Percentiles rank a stretch among this genome's conserved stretches.
These are phyloP conservation scores for Purpureocillium lavendulum DNA, from an alignment of 2,329 filamentous ascomycete species.

Conservation along the genomic window DNA sequence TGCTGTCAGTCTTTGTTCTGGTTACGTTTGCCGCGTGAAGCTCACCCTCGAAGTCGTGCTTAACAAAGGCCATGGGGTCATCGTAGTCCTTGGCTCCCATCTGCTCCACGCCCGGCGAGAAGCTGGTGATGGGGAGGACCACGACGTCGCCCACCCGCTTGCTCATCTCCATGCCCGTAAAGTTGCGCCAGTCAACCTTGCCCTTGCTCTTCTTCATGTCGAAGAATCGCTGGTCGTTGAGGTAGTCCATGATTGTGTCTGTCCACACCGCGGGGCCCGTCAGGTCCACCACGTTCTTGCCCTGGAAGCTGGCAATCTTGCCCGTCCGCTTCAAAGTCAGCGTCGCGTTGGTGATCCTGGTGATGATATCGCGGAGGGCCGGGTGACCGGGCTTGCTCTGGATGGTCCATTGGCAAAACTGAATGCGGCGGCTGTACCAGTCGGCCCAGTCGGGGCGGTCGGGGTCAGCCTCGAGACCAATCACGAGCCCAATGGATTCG, in stretches of 20 bases:
- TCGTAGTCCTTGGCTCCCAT: constrained; percentile 87
- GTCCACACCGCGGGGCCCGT: constrained; percentile 95
- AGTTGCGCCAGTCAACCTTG: constrained; percentile 78
- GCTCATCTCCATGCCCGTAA: constrained; percentile 74
- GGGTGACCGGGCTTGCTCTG: constrained; percentile 93
- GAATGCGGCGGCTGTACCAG: constrained; percentile 93
- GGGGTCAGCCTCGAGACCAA: constrained; percentile 95
- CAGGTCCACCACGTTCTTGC: constrained; percentile 81
- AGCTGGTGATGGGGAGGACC: constrained; percentile 91
- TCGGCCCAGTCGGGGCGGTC: constrained; percentile 86
- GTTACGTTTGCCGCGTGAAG: background rate
- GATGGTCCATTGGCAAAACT: constrained; percentile 99
- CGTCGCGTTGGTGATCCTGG: constrained; percentile 76
- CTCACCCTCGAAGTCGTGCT: constrained; percentile 91
- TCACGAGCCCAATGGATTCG: constrained; percentile 72
- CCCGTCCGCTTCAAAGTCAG: constrained; percentile 63
- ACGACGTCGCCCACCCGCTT: constrained; percentile 92
- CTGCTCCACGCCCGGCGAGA: constrained; percentile 87
- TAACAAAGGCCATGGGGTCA: constrained; percentile 94
- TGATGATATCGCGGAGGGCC: constrained; percentile 77
- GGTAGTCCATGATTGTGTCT: constrained; percentile 82
- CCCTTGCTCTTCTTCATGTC: constrained; percentile 63
- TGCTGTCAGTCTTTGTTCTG: too few species aligned
- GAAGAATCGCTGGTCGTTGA: constrained; percentile 87
- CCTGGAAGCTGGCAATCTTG: constrained; percentile 47